A percentile compares a stretch with the other conserved stretches of the same genome.
Conservation (phyloP, 306 rosid species). For the Adenanthera pavonina region DNA sequence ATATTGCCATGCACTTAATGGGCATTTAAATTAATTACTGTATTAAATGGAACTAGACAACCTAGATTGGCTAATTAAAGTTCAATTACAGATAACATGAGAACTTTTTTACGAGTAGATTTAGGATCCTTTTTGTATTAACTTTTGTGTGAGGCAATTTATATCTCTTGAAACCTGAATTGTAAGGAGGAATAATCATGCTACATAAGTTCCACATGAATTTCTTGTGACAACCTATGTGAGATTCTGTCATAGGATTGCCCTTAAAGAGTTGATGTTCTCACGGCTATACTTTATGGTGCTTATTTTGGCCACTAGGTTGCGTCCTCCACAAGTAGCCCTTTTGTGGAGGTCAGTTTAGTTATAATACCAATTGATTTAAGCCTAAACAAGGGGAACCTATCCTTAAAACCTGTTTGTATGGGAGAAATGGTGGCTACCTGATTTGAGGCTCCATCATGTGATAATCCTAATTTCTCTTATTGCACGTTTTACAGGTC, state of each 20-base stretch:
- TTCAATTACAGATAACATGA: slow-evolving; percentile 8
- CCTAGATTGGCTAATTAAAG: slow-evolving; percentile 11
- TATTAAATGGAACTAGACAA: background rate
- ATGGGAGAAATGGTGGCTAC: background rate
- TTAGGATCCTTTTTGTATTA: background rate
- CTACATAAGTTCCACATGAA: background rate
- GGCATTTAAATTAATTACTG: slow-evolving; percentile 20
- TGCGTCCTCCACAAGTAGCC: background rate
- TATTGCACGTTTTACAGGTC: slow-evolving; percentile 59
- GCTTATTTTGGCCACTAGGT: background rate
- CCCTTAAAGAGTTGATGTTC: background rate
- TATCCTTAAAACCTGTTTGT: background rate
- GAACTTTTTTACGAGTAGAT: background rate
- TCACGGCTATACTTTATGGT: background rate
- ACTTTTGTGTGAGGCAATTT: background rate
- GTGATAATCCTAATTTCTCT: slow-evolving; percentile 30
- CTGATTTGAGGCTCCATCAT: background rate
- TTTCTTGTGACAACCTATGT: background rate
- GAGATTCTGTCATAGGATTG: background rate
- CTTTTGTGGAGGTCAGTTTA: background rate
- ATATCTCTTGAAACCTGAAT: background rate
- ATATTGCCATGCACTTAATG: slow-evolving; percentile 10
- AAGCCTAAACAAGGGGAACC: background rate
- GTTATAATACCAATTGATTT: background rate
- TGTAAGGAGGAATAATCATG: background rate